Base-by-base conservation (phyloP, 169 alveolate genomes). In the Cryptosporidium meleagridis region DNA sequence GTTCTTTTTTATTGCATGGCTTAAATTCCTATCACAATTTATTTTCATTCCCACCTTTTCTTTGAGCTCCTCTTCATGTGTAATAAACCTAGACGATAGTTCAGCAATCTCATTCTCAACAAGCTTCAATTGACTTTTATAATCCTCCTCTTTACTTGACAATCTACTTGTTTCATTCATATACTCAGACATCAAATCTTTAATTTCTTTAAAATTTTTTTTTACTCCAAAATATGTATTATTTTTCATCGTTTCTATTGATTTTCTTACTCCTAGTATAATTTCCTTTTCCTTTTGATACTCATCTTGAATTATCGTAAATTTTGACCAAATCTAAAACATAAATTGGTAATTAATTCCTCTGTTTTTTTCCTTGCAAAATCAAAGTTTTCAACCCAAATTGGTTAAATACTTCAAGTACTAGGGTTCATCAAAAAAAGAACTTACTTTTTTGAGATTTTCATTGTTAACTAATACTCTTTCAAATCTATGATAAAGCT, bases 371-470 rank as follows among this genome's bases (percentile, higher is more conserved):
- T 39, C 45, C 10, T 39, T 8, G 10, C 45, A 18, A n/a, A 65
- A 65, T 33, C 10, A 29, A 65, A 31, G 31, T 23, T n/a, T 29
- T 33, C 31, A 31, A 26, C 33, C 26, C 53, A n/a, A 26, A 3
- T 26, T 26, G 35, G 23, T 26, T 8, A 55, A 55, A 26, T 23
- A 55, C 7, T 26, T 23, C 3, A 16, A n/a, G 23, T 8, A 41
- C 10, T 9, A 9, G 14, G 48, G 35, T 31, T 31, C 35, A 41
- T 41, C 2, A 41, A 41, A 41, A 41, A 41, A 62, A 37, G n/a
- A 62, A 80, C 89, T 29, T 41, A 80, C 89, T 45, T 80, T 80
- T 48, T 80, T 80, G 26, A 80, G n/a, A n/a, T n/a, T 48, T 23
- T 80, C 89, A 39, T 62, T 80, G 68, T 45, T 62, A 3, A 12